Conservation (phyloP, 164 flowering plant genomes). For the Aristolochia fimbriata region DNA sequence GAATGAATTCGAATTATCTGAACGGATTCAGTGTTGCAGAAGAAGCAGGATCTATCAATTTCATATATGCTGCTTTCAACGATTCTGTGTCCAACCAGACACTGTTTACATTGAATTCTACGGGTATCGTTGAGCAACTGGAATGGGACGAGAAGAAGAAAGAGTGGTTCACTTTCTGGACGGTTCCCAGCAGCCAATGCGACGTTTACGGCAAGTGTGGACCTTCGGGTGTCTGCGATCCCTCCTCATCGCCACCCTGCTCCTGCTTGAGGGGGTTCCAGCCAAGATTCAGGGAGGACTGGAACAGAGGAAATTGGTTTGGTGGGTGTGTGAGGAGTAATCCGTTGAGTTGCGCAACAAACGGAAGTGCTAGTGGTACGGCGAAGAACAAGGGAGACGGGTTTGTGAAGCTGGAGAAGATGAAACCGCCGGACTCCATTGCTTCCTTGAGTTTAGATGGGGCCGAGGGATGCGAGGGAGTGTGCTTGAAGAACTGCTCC, state of each 20-base stretch:
- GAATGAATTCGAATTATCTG: neutral
- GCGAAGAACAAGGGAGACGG: conserved; percentile 19
- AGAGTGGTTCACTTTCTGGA: neutral
- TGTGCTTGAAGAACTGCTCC: conserved; percentile 11
- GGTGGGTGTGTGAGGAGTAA: neutral
- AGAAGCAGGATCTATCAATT: neutral
- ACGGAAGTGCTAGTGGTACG: neutral
- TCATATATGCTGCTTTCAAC: neutral
- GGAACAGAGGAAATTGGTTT: conserved; percentile 7
- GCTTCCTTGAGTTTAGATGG: neutral
- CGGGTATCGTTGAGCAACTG: neutral
- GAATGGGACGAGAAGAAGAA: neutral
- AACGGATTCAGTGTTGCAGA: neutral
- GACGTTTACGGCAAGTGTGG: neutral
- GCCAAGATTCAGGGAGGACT: conserved; percentile 15
- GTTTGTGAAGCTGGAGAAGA: conserved; percentile 15
- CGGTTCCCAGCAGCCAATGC: neutral
- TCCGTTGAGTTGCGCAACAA: neutral
- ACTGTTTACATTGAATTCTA: neutral
- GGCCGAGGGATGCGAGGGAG: conserved; percentile 1
- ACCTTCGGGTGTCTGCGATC: neutral
- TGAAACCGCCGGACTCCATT: conserved; percentile 23
- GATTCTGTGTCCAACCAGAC: neutral
- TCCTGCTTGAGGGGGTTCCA: conserved; percentile 28
- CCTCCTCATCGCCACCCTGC: conserved; percentile 11